These are phyloP conservation scores for Tanacetum coccineum DNA, from an alignment of 129 eudicot genomes.

Conservation along the genomic window DNA sequence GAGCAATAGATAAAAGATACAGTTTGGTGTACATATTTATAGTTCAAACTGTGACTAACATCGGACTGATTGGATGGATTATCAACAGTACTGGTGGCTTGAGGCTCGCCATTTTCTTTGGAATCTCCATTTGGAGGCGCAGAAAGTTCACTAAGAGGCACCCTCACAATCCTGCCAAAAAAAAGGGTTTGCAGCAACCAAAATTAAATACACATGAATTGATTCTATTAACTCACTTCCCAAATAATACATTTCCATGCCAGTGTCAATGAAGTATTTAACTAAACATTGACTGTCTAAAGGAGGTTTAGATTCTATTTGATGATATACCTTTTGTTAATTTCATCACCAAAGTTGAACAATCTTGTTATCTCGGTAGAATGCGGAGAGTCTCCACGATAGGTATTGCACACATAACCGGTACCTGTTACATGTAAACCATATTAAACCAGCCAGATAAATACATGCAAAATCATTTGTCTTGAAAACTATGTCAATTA, in stretches of 20 bases:
- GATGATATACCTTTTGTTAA: conserved; percentile 68
- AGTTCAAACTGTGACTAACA: conserved; percentile 17
- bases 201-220: not conserved
- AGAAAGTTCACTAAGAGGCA: conserved; percentile 51
- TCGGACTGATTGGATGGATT: conserved; percentile 23
- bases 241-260: not conserved
- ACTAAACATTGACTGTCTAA: not conserved
- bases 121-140: conserved; percentile 35
- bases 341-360: conserved; percentile 73
- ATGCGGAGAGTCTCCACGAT: conserved; percentile 57
- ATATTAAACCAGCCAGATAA: conserved; percentile 5
- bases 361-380: conserved; percentile 72
- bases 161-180: conserved; percentile 59
- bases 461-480: not conserved
- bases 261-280: not conserved
- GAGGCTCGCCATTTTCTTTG: conserved; percentile 28
- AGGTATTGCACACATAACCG: conserved; percentile 85
- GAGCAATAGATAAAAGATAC: not conserved
- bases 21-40: not conserved
- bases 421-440: conserved; percentile 45
- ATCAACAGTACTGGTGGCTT: conserved; percentile 30
- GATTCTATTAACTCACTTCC: not conserved
- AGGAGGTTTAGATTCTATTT: not conserved
- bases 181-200: not conserved
- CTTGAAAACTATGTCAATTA: not conserved